Percentiles rank a stretch among this genome's conserved stretches.
These are phyloP conservation scores for Apiotrichum porosum DNA, from an alignment of 1,284 basidiomycete genomes.

Conservation along the genomic window DNA sequence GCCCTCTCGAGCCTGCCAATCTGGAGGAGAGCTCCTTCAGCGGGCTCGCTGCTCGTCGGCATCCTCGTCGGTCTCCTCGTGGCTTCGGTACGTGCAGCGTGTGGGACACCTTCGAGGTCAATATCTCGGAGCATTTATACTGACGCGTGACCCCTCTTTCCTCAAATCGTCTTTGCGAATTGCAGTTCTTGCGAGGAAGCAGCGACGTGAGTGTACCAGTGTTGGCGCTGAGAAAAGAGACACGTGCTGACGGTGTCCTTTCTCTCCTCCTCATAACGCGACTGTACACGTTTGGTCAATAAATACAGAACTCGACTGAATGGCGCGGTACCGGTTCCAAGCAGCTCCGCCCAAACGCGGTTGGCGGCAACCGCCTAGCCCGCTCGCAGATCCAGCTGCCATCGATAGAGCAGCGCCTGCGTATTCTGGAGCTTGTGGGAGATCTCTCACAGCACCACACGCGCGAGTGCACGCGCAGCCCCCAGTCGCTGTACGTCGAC, in stretches of 20 bases:
- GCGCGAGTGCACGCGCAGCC: constrained; percentile 74
- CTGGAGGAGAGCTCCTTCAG: constrained; percentile 41
- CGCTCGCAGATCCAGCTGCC: constrained; percentile 52
- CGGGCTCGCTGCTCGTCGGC: constrained; percentile 46
- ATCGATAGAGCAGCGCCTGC: constrained; percentile 69
- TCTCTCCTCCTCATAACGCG: too few species aligned
- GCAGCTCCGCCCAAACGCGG: constrained; percentile 9
- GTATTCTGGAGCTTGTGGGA: constrained; percentile 78
- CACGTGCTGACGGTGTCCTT: background rate
- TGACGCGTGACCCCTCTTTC: background rate
- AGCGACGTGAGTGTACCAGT: background rate
- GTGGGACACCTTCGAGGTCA: background rate
- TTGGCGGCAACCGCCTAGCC: constrained; percentile 19
- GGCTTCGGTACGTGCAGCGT: constrained; percentile 38
- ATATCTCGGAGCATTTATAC: background rate
- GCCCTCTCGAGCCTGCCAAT: constrained; percentile 23
- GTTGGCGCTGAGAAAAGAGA: constrained; percentile 1
- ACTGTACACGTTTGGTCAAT: too few species aligned
- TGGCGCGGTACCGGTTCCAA: constrained; percentile 5
- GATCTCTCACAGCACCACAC: constrained; percentile 85
- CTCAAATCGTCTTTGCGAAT: background rate
- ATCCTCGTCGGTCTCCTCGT: constrained; percentile 49
- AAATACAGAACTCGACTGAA: constrained; percentile 5
- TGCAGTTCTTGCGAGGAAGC: background rate
- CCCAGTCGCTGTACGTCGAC: constrained; percentile 74